Evolutionary conservation across 2,329 filamentous ascomycete species (phyloP).

Genomic region (Fulvia fulva): DNA sequence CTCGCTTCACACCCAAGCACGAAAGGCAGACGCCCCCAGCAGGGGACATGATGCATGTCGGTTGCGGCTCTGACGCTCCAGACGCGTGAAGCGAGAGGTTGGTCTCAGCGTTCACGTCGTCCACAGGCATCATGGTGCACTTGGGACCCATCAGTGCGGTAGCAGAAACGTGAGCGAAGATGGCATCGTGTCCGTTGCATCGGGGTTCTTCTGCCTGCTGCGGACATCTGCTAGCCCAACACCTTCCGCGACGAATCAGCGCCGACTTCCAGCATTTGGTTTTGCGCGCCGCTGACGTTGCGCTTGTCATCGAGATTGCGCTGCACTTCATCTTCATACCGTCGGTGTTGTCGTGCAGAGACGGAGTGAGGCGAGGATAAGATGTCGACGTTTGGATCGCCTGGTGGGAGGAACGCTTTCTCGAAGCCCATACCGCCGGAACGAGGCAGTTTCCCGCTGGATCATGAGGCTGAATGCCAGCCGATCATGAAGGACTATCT

Average conservation of each 20-base stretch:
- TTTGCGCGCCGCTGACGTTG: not conserved
- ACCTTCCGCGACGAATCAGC: not conserved
- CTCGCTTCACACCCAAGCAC: not conserved
- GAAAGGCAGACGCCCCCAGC: not conserved
- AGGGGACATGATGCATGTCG: not conserved
- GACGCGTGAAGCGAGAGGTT: not conserved
- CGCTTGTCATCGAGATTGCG: not conserved
- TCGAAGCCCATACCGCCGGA: constrained; percentile 76
- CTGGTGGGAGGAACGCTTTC: constrained; percentile 56
- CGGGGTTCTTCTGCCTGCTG: not conserved
- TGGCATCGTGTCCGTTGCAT: not conserved
- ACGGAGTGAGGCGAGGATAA: not conserved
- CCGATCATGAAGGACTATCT: constrained; percentile 81
- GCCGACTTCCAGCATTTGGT: not conserved
- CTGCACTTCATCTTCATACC: not conserved
- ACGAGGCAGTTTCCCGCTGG: constrained; percentile 90
- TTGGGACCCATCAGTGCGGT: not conserved
- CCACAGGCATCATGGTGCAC: not conserved
- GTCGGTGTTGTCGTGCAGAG: not conserved
- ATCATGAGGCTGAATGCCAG: constrained; percentile 96
- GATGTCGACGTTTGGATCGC: constrained; percentile 60
- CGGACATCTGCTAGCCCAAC: not conserved
- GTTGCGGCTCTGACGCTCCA: not conserved
- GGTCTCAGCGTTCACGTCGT: not conserved
- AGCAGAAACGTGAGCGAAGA: constrained; percentile 1